phyloP scores from a whole-genome alignment of 345 rosid species.

The Abelmoschus esculentus region DNA sequence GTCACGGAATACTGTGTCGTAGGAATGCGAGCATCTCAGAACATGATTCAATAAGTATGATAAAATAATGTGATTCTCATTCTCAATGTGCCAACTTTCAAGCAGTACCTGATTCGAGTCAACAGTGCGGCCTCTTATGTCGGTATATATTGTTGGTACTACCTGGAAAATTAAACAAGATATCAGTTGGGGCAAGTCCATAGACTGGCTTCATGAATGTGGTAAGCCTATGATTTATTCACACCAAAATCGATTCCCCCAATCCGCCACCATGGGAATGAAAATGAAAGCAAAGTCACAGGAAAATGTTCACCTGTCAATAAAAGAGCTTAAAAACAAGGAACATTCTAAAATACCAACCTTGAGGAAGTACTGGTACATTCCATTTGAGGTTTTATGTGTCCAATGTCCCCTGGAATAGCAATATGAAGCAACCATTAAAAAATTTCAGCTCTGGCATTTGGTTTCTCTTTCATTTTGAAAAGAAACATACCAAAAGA shows the following conservation, averaged over 20 bases:
- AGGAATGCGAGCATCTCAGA: constrained; percentile 6
- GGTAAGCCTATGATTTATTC: too few species aligned
- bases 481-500: constrained; percentile 5
- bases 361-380: constrained; percentile 10
- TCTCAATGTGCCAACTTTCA: background rate
- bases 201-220: background rate
- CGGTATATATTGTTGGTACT: constrained; percentile 73
- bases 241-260: too few species aligned
- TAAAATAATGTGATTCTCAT: background rate
- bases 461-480: background rate
- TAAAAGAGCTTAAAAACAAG: background rate
- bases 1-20: constrained; percentile 70
- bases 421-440: background rate
- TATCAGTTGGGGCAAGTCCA: background rate
- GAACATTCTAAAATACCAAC: background rate
- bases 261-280: background rate
- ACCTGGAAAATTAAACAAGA: constrained; percentile 47
- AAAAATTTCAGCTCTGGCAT: background rate
- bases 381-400: constrained; percentile 2
- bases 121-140: constrained; percentile 47
- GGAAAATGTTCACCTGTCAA: background rate
- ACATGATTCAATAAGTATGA: constrained; percentile 7
- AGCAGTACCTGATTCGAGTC: constrained; percentile 65
- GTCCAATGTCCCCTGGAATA: background rate
- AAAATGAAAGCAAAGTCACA: background rate